Evolutionary conservation across 1,284 basidiomycete genomes (phyloP).

Genomic region (Pascua guehoae): DNA sequence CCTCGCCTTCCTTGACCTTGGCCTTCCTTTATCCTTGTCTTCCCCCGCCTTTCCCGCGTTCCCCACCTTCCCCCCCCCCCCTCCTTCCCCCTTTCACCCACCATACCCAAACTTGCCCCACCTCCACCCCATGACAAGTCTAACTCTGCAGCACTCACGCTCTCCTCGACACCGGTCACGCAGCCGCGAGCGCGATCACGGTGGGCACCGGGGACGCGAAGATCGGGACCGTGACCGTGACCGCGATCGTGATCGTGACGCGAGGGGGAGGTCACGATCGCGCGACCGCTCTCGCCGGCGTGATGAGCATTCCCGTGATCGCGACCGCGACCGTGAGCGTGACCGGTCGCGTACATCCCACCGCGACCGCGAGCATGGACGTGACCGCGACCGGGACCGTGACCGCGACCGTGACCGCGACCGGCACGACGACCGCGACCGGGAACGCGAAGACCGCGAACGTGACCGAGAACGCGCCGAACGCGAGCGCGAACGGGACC

Average conservation of each 20-base stretch:
- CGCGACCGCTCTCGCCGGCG: constrained; percentile 22
- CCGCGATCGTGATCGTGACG: constrained; percentile 4
- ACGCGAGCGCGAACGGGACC: no score
- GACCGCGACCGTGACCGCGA: constrained; percentile 1
- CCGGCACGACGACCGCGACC: constrained; percentile 6
- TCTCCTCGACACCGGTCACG: not conserved
- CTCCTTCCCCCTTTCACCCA: no score
- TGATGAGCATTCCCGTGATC: constrained; percentile 55
- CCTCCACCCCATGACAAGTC: no score
- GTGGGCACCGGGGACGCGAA: not conserved
- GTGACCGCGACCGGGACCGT: constrained; percentile 2
- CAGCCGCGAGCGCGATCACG: not conserved
- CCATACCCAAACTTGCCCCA: no score
- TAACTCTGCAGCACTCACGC: no score
- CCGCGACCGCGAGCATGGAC: constrained; percentile 2
- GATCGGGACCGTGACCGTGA: constrained; percentile 7
- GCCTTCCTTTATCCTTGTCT: no score
- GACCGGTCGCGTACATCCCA: not conserved
- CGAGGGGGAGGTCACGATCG: not conserved
- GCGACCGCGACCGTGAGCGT: constrained; percentile 55
- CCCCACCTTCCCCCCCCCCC: no score
- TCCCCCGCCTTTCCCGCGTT: no score
- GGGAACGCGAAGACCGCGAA: not conserved
- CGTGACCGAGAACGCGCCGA: not conserved
- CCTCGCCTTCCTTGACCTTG: no score